Evolutionary conservation across 2,329 filamentous ascomycete genomes (phyloP).

Genomic region (Westerdykella sp.): DNA sequence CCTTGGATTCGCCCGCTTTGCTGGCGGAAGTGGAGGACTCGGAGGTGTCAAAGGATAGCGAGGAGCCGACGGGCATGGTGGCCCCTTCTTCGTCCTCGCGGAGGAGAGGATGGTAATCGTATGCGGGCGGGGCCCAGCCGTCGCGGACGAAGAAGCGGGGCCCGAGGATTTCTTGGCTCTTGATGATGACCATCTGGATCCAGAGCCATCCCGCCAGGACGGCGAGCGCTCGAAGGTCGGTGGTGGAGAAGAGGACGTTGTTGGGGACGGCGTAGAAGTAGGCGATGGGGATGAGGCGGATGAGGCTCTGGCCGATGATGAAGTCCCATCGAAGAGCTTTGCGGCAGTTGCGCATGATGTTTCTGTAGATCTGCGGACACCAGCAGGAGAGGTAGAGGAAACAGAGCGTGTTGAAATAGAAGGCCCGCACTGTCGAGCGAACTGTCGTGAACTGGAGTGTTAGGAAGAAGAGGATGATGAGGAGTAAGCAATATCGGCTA

Average conservation of each 20-base stretch:
- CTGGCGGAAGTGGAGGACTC: slow-evolving; percentile 10
- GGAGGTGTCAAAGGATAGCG: slow-evolving; percentile 21
- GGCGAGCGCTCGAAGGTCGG: slow-evolving; percentile 60
- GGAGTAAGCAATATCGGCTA: slow-evolving; percentile 55
- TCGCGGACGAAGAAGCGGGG: slow-evolving; percentile 78
- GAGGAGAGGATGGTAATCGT: slow-evolving; percentile 91
- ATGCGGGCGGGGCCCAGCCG: slow-evolving; percentile 63
- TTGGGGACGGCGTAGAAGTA: slow-evolving; percentile 76
- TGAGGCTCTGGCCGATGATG: slow-evolving; percentile 71
- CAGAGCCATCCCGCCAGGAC: slow-evolving; percentile 73
- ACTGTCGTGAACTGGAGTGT: slow-evolving; percentile 55
- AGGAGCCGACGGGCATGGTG: slow-evolving; percentile 66
- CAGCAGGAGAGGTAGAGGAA: slow-evolving; percentile 84
- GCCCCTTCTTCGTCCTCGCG: slow-evolving; percentile 77
- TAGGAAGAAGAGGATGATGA: slow-evolving; percentile 53
- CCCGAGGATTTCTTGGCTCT: slow-evolving; percentile 75
- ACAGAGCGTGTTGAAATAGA: slow-evolving; percentile 57
- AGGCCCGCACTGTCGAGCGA: slow-evolving; percentile 46
- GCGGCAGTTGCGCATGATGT: slow-evolving; percentile 83
- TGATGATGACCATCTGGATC: slow-evolving; percentile 75
- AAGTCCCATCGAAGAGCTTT: slow-evolving; percentile 90
- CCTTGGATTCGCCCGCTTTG: slow-evolving; percentile 41
- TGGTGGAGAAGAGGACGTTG: slow-evolving; percentile 74
- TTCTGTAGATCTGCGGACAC: slow-evolving; percentile 86
- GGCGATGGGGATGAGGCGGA: slow-evolving; percentile 71